These are phyloP conservation scores for Brassica juncea DNA, from an alignment of 345 rosid species.

Conservation along the genomic window DNA sequence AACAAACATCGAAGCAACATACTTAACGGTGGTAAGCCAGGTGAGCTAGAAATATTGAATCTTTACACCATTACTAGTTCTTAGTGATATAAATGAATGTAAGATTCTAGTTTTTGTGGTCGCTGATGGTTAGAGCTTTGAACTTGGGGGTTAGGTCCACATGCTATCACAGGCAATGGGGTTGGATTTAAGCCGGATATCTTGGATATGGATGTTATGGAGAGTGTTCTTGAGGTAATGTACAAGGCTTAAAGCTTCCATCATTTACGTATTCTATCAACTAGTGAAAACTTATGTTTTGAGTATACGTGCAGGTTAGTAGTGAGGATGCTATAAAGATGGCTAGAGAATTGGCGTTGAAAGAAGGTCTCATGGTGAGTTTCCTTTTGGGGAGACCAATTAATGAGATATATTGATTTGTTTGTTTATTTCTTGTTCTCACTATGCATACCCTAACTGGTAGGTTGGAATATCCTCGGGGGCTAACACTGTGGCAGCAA, in stretches of 20 bases:
- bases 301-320: conserved; percentile 53
- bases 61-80: not conserved
- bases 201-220: conserved; percentile 93
- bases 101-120: not conserved
- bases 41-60: conserved; percentile 20
- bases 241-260: not conserved
- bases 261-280: not conserved
- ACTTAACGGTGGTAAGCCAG: conserved; percentile 96
- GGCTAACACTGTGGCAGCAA: conserved; percentile 85
- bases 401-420: not conserved
- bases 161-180: conserved; percentile 90
- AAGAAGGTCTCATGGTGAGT: conserved; percentile 94
- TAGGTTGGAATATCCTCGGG: conserved; percentile 96
- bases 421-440: not conserved
- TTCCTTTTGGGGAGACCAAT: not conserved
- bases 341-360: conserved; percentile 94
- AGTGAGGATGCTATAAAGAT: conserved; percentile 88
- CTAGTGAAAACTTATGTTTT: conserved; percentile 21
- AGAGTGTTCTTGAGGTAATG: conserved; percentile 78
- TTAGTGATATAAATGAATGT: not conserved
- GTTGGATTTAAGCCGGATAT: conserved; percentile 98
- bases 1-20: conserved; percentile 52
- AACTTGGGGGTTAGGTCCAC: conserved; percentile 67
- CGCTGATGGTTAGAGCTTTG: conserved; percentile 7
- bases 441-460: conserved; percentile 1